Base-by-base conservation (phyloP, 192 early-diverging fungal species). In the Coemansia sp. region DNA sequence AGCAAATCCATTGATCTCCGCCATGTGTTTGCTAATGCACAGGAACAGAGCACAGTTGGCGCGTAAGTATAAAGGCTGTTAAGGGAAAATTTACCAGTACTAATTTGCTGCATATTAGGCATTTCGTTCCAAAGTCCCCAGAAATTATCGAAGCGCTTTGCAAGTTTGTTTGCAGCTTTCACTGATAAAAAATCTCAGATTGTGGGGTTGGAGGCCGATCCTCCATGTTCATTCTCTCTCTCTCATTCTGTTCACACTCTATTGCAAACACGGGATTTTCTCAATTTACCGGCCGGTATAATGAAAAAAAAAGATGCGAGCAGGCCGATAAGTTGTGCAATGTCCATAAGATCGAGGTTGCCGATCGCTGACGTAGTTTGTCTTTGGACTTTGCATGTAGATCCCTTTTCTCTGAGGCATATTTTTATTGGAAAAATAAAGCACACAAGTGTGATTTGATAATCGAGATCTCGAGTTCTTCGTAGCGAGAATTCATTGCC, bases 51-150 rank as follows among this genome's bases (percentile, higher is more conserved):
- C 57, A 63, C 50, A 37, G 59, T 62, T 5, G 74, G 74, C 39
- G 52, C 61, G 65, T 65, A 72, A 53, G 70, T 58, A 65, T 9
- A 12, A n/a, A n/a, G n/a, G n/a, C n/a, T n/a, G n/a, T n/a, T n/a
- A n/a, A n/a, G n/a, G n/a, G n/a, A n/a, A n/a, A n/a, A n/a, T n/a
- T n/a, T n/a, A n/a, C n/a, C n/a, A n/a, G n/a, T 26, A 26, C 23
- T 26, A 35, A 35, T 35, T 35, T 7, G 33, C 6, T 35, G 37
- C 12, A 41, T 44, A 40, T 15, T 71, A 72, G 70, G 39, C 72
- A 76, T 13, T 76, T 65, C 48, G 62, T 76, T 20, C 66, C 72
- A 54, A 76, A 69, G 52, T 40, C 67, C 2, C 61, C 48, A 5
- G 55, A 65, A 16, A 58, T 59, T 19, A 35, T 76, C 35, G 21